Conservation (phyloP, 176 grass and related monocot genomes). For the Elymus sibiricus region DNA sequence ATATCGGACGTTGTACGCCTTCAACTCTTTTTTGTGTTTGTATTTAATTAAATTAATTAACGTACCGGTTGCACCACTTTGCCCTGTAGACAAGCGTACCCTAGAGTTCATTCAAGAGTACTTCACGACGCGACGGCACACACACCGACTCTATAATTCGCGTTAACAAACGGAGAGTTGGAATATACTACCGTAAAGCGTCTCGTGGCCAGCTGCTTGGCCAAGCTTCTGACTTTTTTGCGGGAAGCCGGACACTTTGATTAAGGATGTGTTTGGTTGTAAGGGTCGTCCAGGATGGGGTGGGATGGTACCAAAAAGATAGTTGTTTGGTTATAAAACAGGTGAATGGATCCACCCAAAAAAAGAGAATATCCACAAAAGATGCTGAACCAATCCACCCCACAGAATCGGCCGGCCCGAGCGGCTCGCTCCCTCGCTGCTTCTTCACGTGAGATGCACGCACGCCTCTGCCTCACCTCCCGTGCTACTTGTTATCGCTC, state of each 20-base stretch:
- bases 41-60: neutral
- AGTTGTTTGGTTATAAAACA: too few relatives aligned
- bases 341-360: too few relatives aligned
- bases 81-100: neutral
- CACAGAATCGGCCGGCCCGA: too few relatives aligned
- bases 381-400: too few relatives aligned
- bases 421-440: too few relatives aligned
- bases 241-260: neutral
- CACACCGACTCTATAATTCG: neutral
- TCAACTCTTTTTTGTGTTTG: neutral
- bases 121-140: neutral
- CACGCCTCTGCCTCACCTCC: too few relatives aligned
- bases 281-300: too few relatives aligned
- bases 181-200: neutral
- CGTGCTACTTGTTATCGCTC: too few relatives aligned
- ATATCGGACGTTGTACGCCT: neutral
- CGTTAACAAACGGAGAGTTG: neutral
- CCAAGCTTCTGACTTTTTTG: neutral
- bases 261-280: too few relatives aligned
- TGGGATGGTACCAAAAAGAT: too few relatives aligned
- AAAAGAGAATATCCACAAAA: too few relatives aligned
- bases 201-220: neutral
- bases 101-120: neutral
- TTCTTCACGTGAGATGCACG: too few relatives aligned
- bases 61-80: neutral